These are phyloP conservation scores for Ogataea degrootiae DNA, from an alignment of 805 yeast species.

Conservation along the genomic window DNA sequence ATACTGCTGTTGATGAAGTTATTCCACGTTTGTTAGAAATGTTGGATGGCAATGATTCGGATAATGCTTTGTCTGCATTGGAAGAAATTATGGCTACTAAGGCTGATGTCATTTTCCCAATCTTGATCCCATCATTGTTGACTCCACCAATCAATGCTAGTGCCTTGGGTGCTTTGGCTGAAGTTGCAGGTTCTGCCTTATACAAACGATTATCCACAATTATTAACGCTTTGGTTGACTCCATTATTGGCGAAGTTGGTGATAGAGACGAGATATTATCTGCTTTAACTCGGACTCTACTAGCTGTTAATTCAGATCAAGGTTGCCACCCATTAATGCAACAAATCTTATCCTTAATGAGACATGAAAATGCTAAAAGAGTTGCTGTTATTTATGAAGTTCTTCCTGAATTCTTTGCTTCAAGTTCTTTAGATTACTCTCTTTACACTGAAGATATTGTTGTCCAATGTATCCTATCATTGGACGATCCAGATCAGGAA, in stretches of 20 bases:
- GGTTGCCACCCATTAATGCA: conserved; percentile 84
- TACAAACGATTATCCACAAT: conserved; percentile 69
- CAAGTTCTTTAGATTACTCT: conserved; percentile 64
- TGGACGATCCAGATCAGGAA: conserved; percentile 63
- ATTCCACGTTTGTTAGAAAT: conserved; percentile 75
- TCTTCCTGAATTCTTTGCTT: conserved; percentile 64
- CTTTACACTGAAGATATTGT: conserved; percentile 74
- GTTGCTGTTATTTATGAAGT: conserved; percentile 62
- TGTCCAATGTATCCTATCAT: conserved; percentile 58
- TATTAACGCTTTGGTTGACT: conserved; percentile 66
- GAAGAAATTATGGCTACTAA: conserved; percentile 89
- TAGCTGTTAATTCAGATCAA: conserved; percentile 69
- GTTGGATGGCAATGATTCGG: conserved; percentile 51
- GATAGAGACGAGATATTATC: conserved; percentile 37
- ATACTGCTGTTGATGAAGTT: conserved; percentile 80
- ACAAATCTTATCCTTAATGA: conserved; percentile 69
- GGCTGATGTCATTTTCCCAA: conserved; percentile 90
- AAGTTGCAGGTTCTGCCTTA: conserved; percentile 83
- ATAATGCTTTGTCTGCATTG: conserved; percentile 78
- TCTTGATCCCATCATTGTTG: conserved; percentile 79
- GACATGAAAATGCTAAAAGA: conserved; percentile 65
- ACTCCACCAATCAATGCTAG: conserved; percentile 84
- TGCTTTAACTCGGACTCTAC: conserved; percentile 64
- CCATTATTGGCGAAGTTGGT: conserved; percentile 38
- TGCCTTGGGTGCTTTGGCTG: conserved; percentile 81